phyloP scores from a whole-genome alignment of 2,329 filamentous ascomycete genomes.

The Aureobasidium sp. region DNA sequence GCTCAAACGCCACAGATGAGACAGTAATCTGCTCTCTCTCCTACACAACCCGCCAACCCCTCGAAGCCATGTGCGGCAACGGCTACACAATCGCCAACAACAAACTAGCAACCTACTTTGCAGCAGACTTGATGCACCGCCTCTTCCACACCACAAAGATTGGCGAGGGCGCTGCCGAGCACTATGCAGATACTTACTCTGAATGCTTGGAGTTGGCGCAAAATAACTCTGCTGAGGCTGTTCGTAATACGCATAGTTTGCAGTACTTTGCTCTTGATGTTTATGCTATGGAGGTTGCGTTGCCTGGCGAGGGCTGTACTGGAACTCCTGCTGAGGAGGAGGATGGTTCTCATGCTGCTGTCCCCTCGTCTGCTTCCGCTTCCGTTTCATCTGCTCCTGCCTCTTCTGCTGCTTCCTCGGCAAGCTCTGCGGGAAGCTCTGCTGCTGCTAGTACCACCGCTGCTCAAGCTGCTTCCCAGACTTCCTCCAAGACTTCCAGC shows the following conservation, averaged over 20 bases:
- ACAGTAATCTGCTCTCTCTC: constrained; percentile 62
- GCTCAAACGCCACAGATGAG: constrained; percentile 54
- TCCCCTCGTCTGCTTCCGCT: not conserved
- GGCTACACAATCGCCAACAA: constrained; percentile 54
- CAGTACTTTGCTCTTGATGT: constrained; percentile 63
- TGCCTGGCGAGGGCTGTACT: constrained; percentile 54
- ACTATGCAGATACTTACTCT: constrained; percentile 53
- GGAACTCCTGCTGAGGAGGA: constrained; percentile 30
- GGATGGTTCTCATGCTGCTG: constrained; percentile 5
- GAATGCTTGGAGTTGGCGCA: constrained; percentile 46
- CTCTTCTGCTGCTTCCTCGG: too few species aligned
- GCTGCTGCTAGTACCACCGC: not conserved
- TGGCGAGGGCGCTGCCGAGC: constrained; percentile 51
- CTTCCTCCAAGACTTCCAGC: constrained; percentile 64
- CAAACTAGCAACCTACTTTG: constrained; percentile 55
- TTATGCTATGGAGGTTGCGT: constrained; percentile 57
- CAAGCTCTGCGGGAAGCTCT: not conserved
- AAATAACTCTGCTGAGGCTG: constrained; percentile 40
- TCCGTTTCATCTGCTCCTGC: not conserved
- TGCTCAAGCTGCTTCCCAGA: constrained; percentile 19
- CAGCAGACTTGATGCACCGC: constrained; percentile 58
- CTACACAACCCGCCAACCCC: constrained; percentile 48
- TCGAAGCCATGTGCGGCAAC: constrained; percentile 52
- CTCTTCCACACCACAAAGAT: constrained; percentile 55
- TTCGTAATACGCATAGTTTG: constrained; percentile 52